Evolutionary conservation across 2,329 filamentous ascomycete species (phyloP), one percentile per base, ranked within the genome.

Genomic region (Arthrobotrys musiformis): DNA sequence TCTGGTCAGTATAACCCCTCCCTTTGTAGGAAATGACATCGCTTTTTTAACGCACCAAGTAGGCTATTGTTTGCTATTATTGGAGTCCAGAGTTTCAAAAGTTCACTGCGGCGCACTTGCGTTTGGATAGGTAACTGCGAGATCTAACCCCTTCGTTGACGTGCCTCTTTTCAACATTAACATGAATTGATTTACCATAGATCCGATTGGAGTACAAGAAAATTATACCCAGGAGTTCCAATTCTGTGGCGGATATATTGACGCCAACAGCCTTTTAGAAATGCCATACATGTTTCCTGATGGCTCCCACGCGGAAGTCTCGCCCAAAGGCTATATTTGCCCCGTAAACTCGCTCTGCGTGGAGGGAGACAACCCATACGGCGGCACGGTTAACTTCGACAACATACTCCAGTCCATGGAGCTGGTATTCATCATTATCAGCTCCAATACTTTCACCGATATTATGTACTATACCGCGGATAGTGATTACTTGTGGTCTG

Each of bases 361-460:
- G 17, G 89, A 97, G 83, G 89, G 90, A 74, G 82, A 85, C 1
- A 97, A 92, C 81, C 95, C 95, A 0, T 93, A 89, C 83, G 93
- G 92, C 80, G 90, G 89, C 62, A 99, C 95, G 0, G 88, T 97
- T 81, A 96, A 91, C 83, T 99, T 98, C 82, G 95, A 99, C 85
- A 94, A 98, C 82, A 96, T 99, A 44, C 85, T 93, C 30, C 90
- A 98, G 79, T 97, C 94, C 0, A 85, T 98, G 63, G 93, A 99
- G 84, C 86, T 98, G 72, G 94, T 99, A 1, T 99, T 99, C 82
- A 93, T 99, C 62, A 91, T 99, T 82, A 99, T 99, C 93, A 97
- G 93, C 81, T 94, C 93, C 58, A 99, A 99, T 83, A 99, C 95
- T 0, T 99, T 96, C 84, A 92, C 93, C 0, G 93, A 98, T 83